These are phyloP conservation scores for Saccharomycopsis oosterbeekiorum DNA, from an alignment of 805 yeast species.

Conservation along the genomic window DNA sequence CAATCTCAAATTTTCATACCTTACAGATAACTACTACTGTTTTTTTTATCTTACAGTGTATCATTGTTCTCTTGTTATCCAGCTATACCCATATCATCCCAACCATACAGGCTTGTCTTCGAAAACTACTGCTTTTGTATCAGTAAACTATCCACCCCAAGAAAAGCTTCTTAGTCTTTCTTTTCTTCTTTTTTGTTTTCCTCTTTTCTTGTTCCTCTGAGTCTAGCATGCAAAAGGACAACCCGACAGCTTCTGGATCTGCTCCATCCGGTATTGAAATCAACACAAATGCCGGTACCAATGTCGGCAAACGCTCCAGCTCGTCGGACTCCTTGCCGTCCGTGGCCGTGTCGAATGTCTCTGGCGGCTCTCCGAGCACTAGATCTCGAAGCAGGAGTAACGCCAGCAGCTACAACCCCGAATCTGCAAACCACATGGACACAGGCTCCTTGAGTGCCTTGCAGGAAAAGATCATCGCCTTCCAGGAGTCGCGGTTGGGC, in stretches of 20 bases:
- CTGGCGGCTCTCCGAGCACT: not conserved
- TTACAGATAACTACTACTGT: no score
- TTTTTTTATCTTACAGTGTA: no score
- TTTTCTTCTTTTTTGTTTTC: not conserved
- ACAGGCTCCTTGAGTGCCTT: not conserved
- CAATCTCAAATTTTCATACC: no score
- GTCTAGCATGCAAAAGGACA: not conserved
- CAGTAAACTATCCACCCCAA: not conserved
- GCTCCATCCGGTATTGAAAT: not conserved
- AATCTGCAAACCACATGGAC: not conserved
- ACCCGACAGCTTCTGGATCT: not conserved
- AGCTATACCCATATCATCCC: no score
- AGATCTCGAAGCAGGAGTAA: constrained; percentile 1
- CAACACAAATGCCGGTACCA: not conserved
- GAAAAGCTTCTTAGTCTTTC: not conserved
- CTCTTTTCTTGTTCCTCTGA: no score
- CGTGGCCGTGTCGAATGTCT: not conserved
- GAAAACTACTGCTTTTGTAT: not conserved
- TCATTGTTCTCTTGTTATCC: no score
- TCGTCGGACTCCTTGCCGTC: not conserved
- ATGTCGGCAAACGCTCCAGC: not conserved
- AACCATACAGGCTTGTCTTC: not conserved
- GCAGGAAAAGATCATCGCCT: constrained; percentile 9
- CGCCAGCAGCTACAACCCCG: not conserved
- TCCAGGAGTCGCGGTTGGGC: constrained; percentile 9